These are phyloP conservation scores for Populus deltoides DNA, from an alignment of 345 rosid species.

Conservation along the genomic window DNA sequence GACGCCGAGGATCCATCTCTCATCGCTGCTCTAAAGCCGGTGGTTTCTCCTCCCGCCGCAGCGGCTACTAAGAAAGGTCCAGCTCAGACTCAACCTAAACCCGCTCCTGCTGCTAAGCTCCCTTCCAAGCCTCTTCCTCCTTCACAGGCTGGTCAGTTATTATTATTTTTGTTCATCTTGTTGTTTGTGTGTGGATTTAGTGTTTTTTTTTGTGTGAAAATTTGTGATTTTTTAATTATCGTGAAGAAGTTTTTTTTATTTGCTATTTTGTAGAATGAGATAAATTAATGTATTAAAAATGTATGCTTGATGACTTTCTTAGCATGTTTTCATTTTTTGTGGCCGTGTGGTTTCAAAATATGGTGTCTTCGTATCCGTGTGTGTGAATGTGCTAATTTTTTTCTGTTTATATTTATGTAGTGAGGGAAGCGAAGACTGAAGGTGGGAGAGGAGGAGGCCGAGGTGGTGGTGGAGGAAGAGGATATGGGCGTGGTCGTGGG, in stretches of 20 bases:
- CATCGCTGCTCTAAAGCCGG: slow-evolving; percentile 16
- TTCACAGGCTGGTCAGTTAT: slow-evolving; percentile 21
- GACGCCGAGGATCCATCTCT: slow-evolving; percentile 26
- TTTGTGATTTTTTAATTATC: neutral
- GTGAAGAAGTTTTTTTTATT: neutral
- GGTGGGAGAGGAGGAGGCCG: slow-evolving; percentile 22
- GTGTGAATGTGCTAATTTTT: neutral
- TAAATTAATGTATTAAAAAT: neutral
- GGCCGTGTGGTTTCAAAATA: neutral
- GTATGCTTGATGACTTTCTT: neutral
- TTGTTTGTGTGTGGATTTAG: neutral
- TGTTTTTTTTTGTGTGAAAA: neutral
- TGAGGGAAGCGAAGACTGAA: slow-evolving; percentile 22
- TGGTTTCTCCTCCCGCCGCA: neutral
- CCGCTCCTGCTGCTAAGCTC: slow-evolving; percentile 20
- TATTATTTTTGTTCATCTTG: no score
- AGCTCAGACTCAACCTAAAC: slow-evolving; percentile 15
- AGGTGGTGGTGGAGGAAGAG: slow-evolving; percentile 5
- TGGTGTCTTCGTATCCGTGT: no score
- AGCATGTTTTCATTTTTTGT: no score
- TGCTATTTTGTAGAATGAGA: neutral
- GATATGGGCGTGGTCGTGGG: slow-evolving; percentile 21
- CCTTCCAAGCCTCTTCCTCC: slow-evolving; percentile 32
- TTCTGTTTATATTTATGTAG: neutral
- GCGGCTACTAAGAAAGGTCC: slow-evolving; percentile 19